Evolutionary conservation across 2,329 filamentous ascomycete species (phyloP), one percentile per base, ranked within the genome.

Genomic region (Malbranchea zuffiana): DNA sequence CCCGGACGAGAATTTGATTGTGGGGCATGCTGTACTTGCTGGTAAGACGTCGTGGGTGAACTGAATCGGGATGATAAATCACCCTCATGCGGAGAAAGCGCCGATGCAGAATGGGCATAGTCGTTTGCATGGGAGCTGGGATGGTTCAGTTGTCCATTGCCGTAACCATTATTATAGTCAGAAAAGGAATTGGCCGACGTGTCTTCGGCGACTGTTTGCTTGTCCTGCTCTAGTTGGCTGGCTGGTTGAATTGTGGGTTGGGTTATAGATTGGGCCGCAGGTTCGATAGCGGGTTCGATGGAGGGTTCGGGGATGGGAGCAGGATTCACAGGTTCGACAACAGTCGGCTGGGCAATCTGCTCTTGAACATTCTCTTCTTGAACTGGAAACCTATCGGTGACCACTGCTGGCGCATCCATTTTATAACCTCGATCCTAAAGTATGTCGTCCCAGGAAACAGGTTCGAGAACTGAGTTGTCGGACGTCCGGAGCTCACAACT

Each of bases 141-240:
- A 36, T 72, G 70, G 11, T 68, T 64, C 35, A 52, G 54, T 13
- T 62, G 61, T 46, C 66, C 59, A 52, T 66, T 64, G 41, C 56
- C 60, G 43, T 62, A 62, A 34, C 56, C 63, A 46, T 56, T 56
- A 41, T 55, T 55, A 41, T 51, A 48, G 8, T 32, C 33, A 13
- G 42, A 35, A 29, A 39, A 44, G 32, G 41, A 43, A 33, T 41
- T 43, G 45, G 42, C 39, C 32, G 46, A 45, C 15, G 52, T 45
- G 44, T 66, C 59, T 35, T 65, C 64, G 39, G 60, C 54, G 27
- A 56, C 50, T 23, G 55, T 54, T 29, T 51, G 48, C 41, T 43
- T 45, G 37, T 53, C 51, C 17, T 49, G 40, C 24, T 52, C 52
- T 20, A 52, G 46, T 25, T 50, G 45, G 15, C 38, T 41, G 26